A percentile compares a stretch with the other conserved stretches of the same genome.
Conservation (phyloP, 352 stramenopile species). For the Salisapilia sapeloensis region DNA sequence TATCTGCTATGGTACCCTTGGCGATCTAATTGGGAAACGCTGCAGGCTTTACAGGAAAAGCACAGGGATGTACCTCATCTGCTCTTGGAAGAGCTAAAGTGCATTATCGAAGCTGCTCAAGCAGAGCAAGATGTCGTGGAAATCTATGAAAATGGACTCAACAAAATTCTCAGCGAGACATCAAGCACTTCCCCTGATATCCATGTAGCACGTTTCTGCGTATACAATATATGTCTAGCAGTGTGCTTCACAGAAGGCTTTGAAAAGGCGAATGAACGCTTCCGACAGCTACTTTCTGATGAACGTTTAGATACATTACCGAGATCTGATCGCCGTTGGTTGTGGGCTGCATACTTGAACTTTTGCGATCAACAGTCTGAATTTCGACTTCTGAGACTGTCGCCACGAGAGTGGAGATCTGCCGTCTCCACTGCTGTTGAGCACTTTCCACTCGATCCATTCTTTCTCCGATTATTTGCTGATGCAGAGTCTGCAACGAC, state of each 20-base stretch:
- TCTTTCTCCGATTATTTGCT: constrained; percentile 54
- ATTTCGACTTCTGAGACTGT: constrained; percentile 11
- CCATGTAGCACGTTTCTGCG: no score
- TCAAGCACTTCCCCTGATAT: no score
- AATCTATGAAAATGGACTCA: no score
- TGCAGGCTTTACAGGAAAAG: no score
- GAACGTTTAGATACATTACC: constrained; percentile 1
- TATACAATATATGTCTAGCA: constrained; percentile 42
- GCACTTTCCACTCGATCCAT: constrained; percentile 15
- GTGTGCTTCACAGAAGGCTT: constrained; percentile 36
- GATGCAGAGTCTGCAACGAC: constrained; percentile 54
- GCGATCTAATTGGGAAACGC: no score
- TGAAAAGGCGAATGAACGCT: constrained; percentile 26
- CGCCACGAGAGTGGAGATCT: constrained; percentile 34
- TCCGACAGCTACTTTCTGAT: constrained; percentile 5
- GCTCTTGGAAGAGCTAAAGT: no score
- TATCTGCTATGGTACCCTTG: no score
- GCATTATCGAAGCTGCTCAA: no score
- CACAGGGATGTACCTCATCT: no score
- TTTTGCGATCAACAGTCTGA: constrained; percentile 37
- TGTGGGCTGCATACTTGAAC: constrained; percentile 23
- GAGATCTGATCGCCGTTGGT: constrained; percentile 10
- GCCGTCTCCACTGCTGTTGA: constrained; percentile 16
- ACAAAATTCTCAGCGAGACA: no score
- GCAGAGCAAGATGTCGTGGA: no score